Conservation (phyloP, 495 filamentous ascomycete species). For the Niebla homalea region DNA sequence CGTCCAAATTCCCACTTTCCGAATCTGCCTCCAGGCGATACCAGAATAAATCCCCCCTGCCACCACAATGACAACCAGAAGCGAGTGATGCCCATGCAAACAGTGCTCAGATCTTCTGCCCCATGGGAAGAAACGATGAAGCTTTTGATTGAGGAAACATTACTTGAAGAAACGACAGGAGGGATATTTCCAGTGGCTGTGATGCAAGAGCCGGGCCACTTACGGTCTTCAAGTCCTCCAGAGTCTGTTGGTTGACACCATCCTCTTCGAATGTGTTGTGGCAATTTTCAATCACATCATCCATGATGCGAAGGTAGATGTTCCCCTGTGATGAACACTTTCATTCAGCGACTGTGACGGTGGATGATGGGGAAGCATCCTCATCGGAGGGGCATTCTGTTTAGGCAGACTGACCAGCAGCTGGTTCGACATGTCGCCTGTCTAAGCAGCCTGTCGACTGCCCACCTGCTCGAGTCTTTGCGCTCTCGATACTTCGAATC, state of each 20-base stretch:
- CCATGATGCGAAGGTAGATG: slow-evolving; percentile 82
- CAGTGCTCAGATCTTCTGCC: neutral
- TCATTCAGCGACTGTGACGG: slow-evolving; percentile 6
- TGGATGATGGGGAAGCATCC: neutral
- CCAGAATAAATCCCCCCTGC: neutral
- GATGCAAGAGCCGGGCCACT: slow-evolving; percentile 24
- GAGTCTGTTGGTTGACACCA: slow-evolving; percentile 72
- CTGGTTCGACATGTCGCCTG: slow-evolving; percentile 45
- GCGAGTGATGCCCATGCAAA: neutral
- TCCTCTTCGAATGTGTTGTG: slow-evolving; percentile 93
- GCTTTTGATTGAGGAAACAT: neutral
- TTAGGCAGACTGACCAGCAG: slow-evolving; percentile 45
- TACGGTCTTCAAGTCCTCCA: slow-evolving; percentile 76
- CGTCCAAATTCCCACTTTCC: slow-evolving; percentile 1
- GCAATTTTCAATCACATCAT: slow-evolving; percentile 77
- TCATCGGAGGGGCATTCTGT: slow-evolving; percentile 9
- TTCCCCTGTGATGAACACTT: slow-evolving; percentile 41
- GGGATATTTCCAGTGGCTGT: neutral
- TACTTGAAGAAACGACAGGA: neutral
- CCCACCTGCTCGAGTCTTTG: no score
- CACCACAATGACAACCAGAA: neutral
- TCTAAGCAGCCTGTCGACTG: neutral
- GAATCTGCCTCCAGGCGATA: neutral
- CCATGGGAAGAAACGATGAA: neutral
- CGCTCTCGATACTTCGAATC: no score